Conservation (phyloP, 1,284 basidiomycete species). For the Rhizoctonia solani region DNA sequence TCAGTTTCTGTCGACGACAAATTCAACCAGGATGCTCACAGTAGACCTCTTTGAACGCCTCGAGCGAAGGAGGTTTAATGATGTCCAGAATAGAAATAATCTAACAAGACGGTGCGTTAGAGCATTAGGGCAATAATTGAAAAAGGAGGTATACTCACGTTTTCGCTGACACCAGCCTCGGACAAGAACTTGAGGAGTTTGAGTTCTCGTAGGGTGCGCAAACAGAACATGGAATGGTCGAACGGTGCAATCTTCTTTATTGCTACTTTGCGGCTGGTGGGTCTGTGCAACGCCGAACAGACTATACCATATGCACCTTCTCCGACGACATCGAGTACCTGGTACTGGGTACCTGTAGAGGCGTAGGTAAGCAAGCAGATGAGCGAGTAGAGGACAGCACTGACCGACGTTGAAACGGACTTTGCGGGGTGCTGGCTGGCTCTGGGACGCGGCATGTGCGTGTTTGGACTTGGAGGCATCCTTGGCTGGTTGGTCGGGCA, state of each 20-base stretch:
- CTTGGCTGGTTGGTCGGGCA: constrained; percentile 30
- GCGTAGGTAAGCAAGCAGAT: background rate
- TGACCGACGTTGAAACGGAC: constrained; percentile 90
- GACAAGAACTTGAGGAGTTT: constrained; percentile 91
- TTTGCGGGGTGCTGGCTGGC: constrained; percentile 73
- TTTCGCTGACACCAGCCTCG: constrained; percentile 89
- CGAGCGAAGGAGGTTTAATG: constrained; percentile 85
- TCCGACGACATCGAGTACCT: constrained; percentile 88
- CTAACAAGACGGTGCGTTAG: constrained; percentile 48
- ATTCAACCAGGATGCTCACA: constrained; percentile 52
- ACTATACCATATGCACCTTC: constrained; percentile 88
- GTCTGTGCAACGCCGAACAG: constrained; percentile 81
- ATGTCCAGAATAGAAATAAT: constrained; percentile 97
- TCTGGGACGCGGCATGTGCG: constrained; percentile 61
- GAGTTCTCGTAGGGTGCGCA: constrained; percentile 82
- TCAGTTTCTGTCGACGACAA: constrained; percentile 34
- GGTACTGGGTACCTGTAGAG: constrained; percentile 69
- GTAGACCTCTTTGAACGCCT: constrained; percentile 93
- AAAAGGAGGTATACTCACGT: constrained; percentile 60
- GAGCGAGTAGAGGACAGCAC: constrained; percentile 45
- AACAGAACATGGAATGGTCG: constrained; percentile 89
- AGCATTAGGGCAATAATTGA: constrained; percentile 18
- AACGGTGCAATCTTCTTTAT: constrained; percentile 94
- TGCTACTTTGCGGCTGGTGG: constrained; percentile 79
- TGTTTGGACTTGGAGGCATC: constrained; percentile 59